These are phyloP conservation scores for Parachlorella kessleri DNA, from an alignment of 139 green algal species.

Conservation along the genomic window DNA sequence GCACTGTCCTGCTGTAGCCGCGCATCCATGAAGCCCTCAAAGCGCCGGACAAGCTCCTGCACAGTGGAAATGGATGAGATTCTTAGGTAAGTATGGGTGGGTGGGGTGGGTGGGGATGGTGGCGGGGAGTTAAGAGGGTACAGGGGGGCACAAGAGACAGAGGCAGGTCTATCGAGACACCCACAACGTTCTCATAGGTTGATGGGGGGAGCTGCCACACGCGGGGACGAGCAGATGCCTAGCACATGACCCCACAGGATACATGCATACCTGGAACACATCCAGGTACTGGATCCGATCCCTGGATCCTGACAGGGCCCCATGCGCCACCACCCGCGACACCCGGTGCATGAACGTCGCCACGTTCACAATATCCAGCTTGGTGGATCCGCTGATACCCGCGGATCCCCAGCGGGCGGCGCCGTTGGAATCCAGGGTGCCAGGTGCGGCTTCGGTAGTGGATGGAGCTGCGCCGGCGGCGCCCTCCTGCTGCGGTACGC, in stretches of 20 bases:
- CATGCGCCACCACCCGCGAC: neutral
- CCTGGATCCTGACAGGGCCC: neutral
- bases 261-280: neutral
- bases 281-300: neutral
- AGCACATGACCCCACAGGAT: neutral
- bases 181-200: neutral
- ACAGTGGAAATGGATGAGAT: neutral
- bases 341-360: constrained; percentile 25
- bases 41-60: constrained; percentile 16
- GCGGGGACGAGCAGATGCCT: no score
- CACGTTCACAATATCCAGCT: constrained; percentile 26
- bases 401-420: no score
- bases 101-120: neutral
- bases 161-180: neutral
- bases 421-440: no score
- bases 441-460: no score
- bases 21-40: constrained; percentile 17
- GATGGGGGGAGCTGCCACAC: neutral
- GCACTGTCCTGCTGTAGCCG: constrained; percentile 1
- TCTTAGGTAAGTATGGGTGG: neutral
- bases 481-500: no score
- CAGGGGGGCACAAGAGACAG: neutral
- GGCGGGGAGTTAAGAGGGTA: neutral
- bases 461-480: no score
- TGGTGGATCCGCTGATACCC: no score